A percentile compares a stretch with the other conserved stretches of the same genome.
Evolutionary conservation across 345 rosid genomes (phyloP).

Genomic region (Chamaenerion angustifolium): DNA sequence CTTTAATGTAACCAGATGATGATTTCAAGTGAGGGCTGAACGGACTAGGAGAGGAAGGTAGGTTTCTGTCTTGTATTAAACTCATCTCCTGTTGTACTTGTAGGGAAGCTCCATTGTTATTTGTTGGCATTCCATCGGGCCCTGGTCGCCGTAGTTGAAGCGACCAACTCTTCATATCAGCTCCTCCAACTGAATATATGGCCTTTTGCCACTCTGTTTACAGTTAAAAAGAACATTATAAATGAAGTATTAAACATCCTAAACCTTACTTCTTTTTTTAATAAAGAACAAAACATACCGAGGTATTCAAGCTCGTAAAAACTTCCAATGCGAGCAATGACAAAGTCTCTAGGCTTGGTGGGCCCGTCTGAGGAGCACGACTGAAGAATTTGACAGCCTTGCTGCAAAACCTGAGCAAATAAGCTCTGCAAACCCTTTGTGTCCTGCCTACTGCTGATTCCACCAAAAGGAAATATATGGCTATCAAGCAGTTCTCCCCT

Average conservation of each 20-base stretch:
- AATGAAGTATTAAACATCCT: not conserved
- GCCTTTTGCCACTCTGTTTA: constrained; percentile 98
- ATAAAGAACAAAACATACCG: constrained; percentile 30
- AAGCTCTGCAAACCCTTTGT: constrained; percentile 97
- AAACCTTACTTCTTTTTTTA: not conserved
- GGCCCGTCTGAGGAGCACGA: constrained; percentile 73
- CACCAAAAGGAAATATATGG: constrained; percentile 95
- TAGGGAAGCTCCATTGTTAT: constrained; percentile 59
- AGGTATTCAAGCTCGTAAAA: constrained; percentile 95
- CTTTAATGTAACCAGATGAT: constrained; percentile 69
- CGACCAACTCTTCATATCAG: constrained; percentile 93
- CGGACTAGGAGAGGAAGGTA: constrained; percentile 78
- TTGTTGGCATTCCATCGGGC: constrained; percentile 66
- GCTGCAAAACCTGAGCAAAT: constrained; percentile 91
- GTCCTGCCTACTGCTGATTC: constrained; percentile 98
- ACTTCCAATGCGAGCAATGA: constrained; percentile 75
- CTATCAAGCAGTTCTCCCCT: constrained; percentile 97
- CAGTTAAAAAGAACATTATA: constrained; percentile 10
- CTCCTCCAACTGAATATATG: constrained; percentile 75
- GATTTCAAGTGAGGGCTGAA: constrained; percentile 74
- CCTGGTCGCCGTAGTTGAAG: constrained; percentile 75
- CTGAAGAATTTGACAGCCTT: constrained; percentile 95
- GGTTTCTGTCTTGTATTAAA: constrained; percentile 77
- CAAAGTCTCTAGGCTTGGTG: constrained; percentile 85
- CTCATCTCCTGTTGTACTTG: constrained; percentile 76